These are phyloP conservation scores for Oidium heveae DNA, from an alignment of 2,329 filamentous ascomycete species.

Conservation along the genomic window DNA sequence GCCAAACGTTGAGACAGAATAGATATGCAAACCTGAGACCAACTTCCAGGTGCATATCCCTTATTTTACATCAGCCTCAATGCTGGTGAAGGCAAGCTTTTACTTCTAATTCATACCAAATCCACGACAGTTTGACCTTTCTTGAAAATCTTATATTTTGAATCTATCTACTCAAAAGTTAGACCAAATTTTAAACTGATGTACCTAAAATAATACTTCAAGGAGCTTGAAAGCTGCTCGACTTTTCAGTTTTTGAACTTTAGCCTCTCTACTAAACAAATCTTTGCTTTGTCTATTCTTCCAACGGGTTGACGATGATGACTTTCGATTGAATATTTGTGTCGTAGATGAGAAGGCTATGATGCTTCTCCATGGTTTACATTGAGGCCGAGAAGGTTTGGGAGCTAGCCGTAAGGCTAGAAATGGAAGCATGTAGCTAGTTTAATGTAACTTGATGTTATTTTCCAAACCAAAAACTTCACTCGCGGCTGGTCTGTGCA, in stretches of 20 bases:
- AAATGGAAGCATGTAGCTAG: no score
- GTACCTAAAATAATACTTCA: constrained; percentile 28
- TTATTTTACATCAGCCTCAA: constrained; percentile 12
- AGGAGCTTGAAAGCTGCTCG: constrained; percentile 83
- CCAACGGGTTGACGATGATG: constrained; percentile 52
- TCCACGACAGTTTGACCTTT: constrained; percentile 71
- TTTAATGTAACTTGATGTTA: no score
- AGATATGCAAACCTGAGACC: constrained; percentile 31
- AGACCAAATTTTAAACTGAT: no score
- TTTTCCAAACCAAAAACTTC: no score
- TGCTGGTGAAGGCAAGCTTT: neutral
- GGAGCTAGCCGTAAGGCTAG: no score
- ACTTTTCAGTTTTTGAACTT: constrained; percentile 59
- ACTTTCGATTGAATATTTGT: constrained; percentile 1
- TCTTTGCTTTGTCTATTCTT: constrained; percentile 55
- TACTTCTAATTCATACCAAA: constrained; percentile 28
- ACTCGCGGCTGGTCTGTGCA: no score
- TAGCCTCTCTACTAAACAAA: constrained; percentile 46
- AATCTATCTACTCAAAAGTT: constrained; percentile 37
- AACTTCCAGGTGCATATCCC: constrained; percentile 55
- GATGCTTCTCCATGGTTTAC: no score
- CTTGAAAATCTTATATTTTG: constrained; percentile 55
- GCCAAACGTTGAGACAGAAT: neutral
- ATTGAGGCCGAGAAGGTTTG: no score
- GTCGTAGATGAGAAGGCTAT: neutral